These are phyloP conservation scores for Neurospora tetrasperma DNA, from an alignment of 495 filamentous ascomycete species.

Conservation along the genomic window DNA sequence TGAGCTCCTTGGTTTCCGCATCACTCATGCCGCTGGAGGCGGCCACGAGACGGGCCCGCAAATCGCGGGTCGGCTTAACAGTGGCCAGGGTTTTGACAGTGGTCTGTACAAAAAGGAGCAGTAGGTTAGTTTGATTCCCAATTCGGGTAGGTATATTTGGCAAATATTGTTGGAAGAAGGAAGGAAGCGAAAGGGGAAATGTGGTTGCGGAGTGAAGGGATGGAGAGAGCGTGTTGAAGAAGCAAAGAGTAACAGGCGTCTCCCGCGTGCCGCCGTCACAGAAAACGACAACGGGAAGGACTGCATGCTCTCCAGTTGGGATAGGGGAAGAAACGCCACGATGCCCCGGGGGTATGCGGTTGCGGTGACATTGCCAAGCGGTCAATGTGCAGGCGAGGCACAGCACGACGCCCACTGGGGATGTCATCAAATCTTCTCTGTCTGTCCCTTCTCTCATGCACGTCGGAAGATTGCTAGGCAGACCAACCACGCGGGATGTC, in stretches of 20 bases:
- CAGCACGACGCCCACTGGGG: not conserved
- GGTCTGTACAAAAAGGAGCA: slow-evolving; percentile 32
- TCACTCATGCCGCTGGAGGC: slow-evolving; percentile 66
- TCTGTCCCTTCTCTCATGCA: not conserved
- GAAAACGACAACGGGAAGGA: not conserved
- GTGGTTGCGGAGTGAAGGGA: not conserved
- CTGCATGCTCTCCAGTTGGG: not conserved
- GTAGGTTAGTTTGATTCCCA: slow-evolving; percentile 6
- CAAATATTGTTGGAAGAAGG: not conserved
- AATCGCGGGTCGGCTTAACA: slow-evolving; percentile 71
- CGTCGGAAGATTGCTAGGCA: not conserved
- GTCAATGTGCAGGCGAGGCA: not conserved
- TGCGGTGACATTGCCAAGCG: not conserved
- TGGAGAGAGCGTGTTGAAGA: not conserved
- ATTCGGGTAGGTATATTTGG: not conserved
- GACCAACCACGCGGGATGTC: not conserved
- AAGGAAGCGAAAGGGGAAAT: not conserved
- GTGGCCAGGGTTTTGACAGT: slow-evolving; percentile 59
- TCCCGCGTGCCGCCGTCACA: not conserved
- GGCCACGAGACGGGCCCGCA: slow-evolving; percentile 64
- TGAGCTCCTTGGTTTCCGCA: slow-evolving; percentile 65
- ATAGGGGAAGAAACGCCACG: not conserved
- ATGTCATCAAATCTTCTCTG: not conserved
- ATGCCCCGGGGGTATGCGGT: not conserved
- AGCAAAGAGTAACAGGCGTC: not conserved